phyloP scores from a whole-genome alignment of 345 rosid species.

The Isatis tinctoria region DNA sequence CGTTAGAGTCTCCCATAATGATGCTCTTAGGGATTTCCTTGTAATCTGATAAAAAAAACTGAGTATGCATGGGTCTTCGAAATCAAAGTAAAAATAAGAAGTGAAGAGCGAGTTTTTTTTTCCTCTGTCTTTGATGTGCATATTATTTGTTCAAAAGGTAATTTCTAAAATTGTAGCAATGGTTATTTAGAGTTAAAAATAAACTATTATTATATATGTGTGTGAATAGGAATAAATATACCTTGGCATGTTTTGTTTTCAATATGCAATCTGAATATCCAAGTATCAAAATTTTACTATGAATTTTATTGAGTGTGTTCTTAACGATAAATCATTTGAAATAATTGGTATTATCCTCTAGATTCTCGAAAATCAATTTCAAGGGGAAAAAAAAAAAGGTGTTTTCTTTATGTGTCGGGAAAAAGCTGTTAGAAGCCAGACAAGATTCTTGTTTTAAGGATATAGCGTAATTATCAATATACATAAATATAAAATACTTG shows the following conservation, averaged over 20 bases:
- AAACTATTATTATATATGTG: not conserved
- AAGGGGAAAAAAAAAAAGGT: not conserved
- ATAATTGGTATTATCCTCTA: not conserved
- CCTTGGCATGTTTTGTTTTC: not conserved
- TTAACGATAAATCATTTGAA: not conserved
- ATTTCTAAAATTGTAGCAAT: not conserved
- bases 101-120: too few species aligned
- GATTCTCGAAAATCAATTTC: not conserved
- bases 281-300: not conserved
- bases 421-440: slow-evolving; percentile 4
- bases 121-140: not conserved
- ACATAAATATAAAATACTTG: not conserved
- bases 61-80: too few species aligned
- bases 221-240: not conserved
- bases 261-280: not conserved
- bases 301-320: not conserved
- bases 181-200: not conserved
- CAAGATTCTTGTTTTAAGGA: slow-evolving; percentile 26
- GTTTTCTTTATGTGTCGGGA: not conserved
- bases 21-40: too few species aligned
- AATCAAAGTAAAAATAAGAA: too few species aligned
- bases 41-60: too few species aligned
- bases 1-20: too few species aligned
- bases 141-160: not conserved
- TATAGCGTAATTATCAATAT: slow-evolving; percentile 1